Base-by-base conservation (phyloP, 1,284 basidiomycete genomes). In the Cutaneotrichosporon dermatis region DNA sequence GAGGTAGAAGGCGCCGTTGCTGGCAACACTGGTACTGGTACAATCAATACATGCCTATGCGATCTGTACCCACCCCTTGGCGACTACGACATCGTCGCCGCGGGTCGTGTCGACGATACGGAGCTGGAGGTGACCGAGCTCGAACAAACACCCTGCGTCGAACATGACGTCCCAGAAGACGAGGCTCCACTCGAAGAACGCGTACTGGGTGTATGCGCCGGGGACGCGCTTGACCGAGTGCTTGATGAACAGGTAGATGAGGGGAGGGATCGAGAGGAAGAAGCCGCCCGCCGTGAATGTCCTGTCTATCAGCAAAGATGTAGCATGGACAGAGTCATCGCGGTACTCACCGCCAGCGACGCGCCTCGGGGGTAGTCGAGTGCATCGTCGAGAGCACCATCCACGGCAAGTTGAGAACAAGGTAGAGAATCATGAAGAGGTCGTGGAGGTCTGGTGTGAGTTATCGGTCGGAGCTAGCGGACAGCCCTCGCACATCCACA, bases 131-230 rank as follows among this genome's bases (percentile, higher is more conserved):
- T 61, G 59, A 44, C 44, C 59, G 58, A 92, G 84, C 66, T 92
- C 90, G 15, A 81, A 75, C 54, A 83, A 82, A 0, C 83, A 73
- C 8, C 87, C 76, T 0, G 89, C 85, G 73, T 94, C 92, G 66
- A 87, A 94, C 12, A 85, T 66, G 34, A 94, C 81, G 64, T 95
- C 91, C 61, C 88, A 82, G 55, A 88, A 70, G 49, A 94, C 90
- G 52, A 94, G 83, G 2, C 81, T 81, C 91, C 91, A 95, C 76
- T 95, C 91, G 65, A 90, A 89, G 74, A 93, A 86, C 53, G 87
- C 85, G 69, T 93, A 95, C 53, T 80, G 80, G 0, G 89, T 91
- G 76, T 93, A 94, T 9, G 91, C 90, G 72, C 91, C 91, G 0
- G 90, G 88, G 62, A 90, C 80, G 45, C 82, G 80, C 62, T 90